Evolutionary conservation across 176 grass and related monocot genomes (phyloP).

Genomic region (Musa beccarii): DNA sequence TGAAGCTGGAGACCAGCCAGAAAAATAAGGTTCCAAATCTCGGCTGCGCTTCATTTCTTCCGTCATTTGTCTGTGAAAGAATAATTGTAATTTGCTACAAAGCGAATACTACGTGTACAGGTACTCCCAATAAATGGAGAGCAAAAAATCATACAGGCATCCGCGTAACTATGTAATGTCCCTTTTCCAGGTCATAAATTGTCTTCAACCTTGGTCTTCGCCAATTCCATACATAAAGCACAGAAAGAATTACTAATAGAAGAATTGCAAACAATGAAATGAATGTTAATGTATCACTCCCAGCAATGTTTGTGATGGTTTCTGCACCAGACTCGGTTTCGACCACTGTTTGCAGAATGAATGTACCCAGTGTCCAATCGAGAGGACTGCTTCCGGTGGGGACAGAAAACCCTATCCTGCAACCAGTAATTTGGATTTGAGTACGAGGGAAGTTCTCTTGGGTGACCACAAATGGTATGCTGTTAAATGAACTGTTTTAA

Average conservation of each 20-base stretch:
- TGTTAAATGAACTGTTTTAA: no score
- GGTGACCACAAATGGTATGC: no score
- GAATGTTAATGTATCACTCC: not conserved
- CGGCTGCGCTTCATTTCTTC: not conserved
- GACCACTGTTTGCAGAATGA: not conserved
- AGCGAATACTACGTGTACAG: not conserved
- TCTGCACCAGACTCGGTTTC: not conserved
- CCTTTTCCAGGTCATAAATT: constrained; percentile 11
- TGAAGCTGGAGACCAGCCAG: not conserved
- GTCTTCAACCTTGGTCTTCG: constrained; percentile 13
- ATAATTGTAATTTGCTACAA: not conserved
- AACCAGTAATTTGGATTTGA: not conserved
- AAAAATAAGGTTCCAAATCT: not conserved
- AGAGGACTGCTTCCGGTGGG: constrained; percentile 1
- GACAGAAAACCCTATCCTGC: constrained; percentile 6
- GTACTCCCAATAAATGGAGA: not conserved
- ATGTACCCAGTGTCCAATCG: constrained; percentile 9
- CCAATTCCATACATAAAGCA: constrained; percentile 10
- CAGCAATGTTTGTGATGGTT: not conserved
- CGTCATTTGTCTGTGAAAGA: not conserved
- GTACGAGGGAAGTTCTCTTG: not conserved
- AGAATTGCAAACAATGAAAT: constrained; percentile 5
- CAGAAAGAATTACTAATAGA: not conserved
- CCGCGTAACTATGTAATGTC: constrained; percentile 9
- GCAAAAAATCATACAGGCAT: not conserved